Base-by-base conservation (phyloP, 768 basidiomycete species). In the Crassisporium funariophilum region DNA sequence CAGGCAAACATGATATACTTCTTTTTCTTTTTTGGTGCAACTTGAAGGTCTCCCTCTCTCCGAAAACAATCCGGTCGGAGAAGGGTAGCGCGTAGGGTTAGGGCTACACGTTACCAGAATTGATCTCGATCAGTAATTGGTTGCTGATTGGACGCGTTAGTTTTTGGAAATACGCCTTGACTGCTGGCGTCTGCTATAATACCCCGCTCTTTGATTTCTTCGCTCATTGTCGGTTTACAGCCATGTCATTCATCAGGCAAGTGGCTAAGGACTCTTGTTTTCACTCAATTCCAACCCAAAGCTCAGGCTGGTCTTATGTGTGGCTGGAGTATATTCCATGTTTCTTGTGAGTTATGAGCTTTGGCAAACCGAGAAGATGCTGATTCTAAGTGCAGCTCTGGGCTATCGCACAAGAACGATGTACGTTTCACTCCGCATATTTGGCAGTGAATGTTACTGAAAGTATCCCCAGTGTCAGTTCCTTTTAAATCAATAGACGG, bases 341-440 rank as follows among this genome's bases (percentile, higher is more conserved):
- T 98, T 97, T 65, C 73, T 98, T 67, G 85, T 44, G 31, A 42
- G 19, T 49, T 1, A n/a, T 31, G 43, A 19, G 21, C n/a, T 22
- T 40, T 35, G 17, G 4, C 3, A 20, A 41, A 1, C 16, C 9
- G 7, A n/a, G 21, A 24, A 11, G 27, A 52, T 41, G 25, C 20
- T 38, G 38, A 38, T 31, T 34, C 17, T 24, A 15, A 48, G 44
- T 31, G 6, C 54, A 92, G 91, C 65, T 92, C 40, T 91, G 92
- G 92, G 93, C 90, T 9, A 81, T 95, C 35, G 90, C 92, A 7
- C 97, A 99, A 73, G 97, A 98, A 72, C 78, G 95, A 67, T 65
- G 95, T 97, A 67, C 58, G 82, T 68, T 41, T 5, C 40, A n/a
- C n/a, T n/a, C n/a, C n/a, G n/a, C n/a, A n/a, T n/a, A n/a, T n/a